Evolutionary conservation across 441 rosid species (phyloP).

Genomic region (Hypseocharis bilobata): DNA sequence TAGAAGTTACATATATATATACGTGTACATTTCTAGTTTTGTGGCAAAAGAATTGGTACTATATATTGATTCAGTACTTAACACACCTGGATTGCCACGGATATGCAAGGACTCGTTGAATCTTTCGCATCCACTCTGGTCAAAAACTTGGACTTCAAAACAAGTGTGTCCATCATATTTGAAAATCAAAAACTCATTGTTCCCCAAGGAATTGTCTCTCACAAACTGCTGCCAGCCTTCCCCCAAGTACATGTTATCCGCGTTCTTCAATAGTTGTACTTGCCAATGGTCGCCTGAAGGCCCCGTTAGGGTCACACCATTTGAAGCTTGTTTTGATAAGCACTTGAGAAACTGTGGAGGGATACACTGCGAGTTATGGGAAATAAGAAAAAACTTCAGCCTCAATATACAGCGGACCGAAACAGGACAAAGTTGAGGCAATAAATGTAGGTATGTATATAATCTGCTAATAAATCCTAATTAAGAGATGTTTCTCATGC

Average conservation of each 20-base stretch:
- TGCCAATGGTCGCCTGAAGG: constrained; percentile 12
- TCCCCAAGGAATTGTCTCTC: constrained; percentile 11
- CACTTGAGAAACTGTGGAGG: constrained; percentile 14
- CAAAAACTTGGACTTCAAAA: constrained; percentile 16
- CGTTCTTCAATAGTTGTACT: neutral
- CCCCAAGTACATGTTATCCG: neutral
- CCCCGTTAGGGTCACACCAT: constrained; percentile 9
- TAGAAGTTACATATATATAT: too few species aligned
- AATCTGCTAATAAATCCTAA: too few species aligned
- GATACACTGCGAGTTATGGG: neutral
- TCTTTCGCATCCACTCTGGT: constrained; percentile 8
- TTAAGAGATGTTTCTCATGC: too few species aligned
- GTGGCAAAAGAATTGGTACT: neutral
- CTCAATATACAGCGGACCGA: too few species aligned
- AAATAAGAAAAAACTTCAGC: neutral
- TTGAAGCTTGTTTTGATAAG: neutral
- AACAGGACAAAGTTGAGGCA: too few species aligned
- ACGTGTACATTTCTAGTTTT: neutral
- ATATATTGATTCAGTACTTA: neutral
- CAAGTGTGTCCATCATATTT: constrained; percentile 11
- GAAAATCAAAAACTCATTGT: constrained; percentile 15
- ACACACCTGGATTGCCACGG: neutral
- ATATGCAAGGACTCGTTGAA: neutral
- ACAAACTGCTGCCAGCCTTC: constrained; percentile 20
- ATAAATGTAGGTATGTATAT: too few species aligned